Percentiles rank a stretch among this genome's conserved stretches.
Conservation (phyloP, 1,284 basidiomycete genomes). For the Puccinia hordei region DNA sequence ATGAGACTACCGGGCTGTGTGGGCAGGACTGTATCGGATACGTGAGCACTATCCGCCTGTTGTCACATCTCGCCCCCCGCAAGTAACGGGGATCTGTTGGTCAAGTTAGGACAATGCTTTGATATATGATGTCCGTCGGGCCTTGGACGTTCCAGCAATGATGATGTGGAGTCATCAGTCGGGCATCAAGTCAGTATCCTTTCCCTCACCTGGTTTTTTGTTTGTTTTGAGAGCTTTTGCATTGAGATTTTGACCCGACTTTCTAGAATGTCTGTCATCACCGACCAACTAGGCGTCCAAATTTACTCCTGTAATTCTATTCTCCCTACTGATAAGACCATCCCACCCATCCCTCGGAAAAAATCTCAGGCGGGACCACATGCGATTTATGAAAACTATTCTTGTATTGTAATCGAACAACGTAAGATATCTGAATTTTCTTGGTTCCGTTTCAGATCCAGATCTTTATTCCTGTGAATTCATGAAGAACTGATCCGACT, state of each 20-base stretch:
- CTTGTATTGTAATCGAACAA: conserved; percentile 64
- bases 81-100: conserved; percentile 1
- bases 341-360: conserved; percentile 63
- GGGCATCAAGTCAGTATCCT: conserved; percentile 62
- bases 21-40: conserved; percentile 57
- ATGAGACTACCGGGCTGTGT: conserved; percentile 55
- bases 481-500: background rate
- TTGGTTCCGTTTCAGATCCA: no score
- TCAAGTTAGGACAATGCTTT: conserved; percentile 45
- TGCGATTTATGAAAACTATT: conserved; percentile 61
- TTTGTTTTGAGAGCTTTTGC: background rate
- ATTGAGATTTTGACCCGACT: background rate
- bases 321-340: conserved; percentile 53
- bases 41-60: conserved; percentile 42
- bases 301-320: conserved; percentile 64
- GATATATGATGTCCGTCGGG: conserved; percentile 20
- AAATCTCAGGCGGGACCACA: conserved; percentile 62
- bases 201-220: background rate
- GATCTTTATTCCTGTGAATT: no score
- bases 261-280: conserved; percentile 64
- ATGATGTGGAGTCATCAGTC: conserved; percentile 62
- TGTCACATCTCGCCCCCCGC: background rate
- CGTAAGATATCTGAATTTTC: conserved; percentile 22
- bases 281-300: conserved; percentile 64
- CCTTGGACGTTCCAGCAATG: conserved; percentile 14